Evolutionary conservation across 2,329 filamentous ascomycete genomes (phyloP).

Genomic region (Fusarium lyarnte): DNA sequence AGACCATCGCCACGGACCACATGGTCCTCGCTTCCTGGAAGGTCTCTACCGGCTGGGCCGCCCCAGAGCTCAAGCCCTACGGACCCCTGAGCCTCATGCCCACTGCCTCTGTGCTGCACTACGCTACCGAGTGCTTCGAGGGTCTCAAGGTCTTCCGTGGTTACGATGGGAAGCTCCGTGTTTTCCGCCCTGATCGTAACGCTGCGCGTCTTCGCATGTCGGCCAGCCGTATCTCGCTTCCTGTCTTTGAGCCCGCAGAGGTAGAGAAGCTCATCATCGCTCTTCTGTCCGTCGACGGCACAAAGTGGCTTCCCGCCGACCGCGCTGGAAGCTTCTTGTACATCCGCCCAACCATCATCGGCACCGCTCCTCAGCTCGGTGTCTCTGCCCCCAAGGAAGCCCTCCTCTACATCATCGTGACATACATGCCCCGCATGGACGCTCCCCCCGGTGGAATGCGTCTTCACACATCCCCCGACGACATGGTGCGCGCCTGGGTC

Average conservation of each 20-base stretch:
- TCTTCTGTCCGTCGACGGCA: constrained; percentile 77
- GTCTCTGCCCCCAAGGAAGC: constrained; percentile 83
- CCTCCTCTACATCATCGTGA: constrained; percentile 85
- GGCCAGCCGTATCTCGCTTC: constrained; percentile 75
- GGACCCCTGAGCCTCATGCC: constrained; percentile 82
- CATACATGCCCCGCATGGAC: constrained; percentile 68
- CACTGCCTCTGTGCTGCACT: constrained; percentile 83
- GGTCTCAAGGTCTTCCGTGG: constrained; percentile 85
- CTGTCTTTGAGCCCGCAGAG: constrained; percentile 75
- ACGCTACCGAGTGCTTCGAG: constrained; percentile 92
- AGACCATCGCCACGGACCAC: constrained; percentile 80
- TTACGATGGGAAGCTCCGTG: constrained; percentile 75
- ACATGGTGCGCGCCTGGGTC: constrained; percentile 91
- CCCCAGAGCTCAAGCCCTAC: constrained; percentile 79
- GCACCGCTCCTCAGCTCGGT: constrained; percentile 80
- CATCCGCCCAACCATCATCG: constrained; percentile 87
- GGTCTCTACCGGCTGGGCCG: constrained; percentile 72
- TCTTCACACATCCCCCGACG: constrained; percentile 80
- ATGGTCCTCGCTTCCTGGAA: constrained; percentile 83
- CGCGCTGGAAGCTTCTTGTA: constrained; percentile 80
- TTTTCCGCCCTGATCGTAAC: constrained; percentile 82
- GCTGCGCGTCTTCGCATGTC: constrained; percentile 71
- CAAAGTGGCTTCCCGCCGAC: constrained; percentile 80
- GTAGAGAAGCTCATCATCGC: constrained; percentile 78
- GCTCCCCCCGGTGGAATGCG: constrained; percentile 68